Conservation (phyloP, 805 yeast genomes). For the Nakazawaea ambrosiae region DNA sequence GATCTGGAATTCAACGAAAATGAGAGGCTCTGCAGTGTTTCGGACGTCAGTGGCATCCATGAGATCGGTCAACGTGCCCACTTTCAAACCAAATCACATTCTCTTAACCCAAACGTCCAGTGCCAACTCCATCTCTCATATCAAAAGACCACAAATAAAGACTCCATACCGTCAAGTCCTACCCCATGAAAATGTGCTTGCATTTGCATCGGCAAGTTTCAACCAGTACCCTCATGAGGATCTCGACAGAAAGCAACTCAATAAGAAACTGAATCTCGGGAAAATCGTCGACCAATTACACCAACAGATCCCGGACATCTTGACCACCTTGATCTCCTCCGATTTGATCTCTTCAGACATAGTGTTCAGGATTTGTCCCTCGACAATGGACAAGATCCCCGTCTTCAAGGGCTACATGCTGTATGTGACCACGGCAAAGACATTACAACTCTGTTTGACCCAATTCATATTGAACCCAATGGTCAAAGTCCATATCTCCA, state of each 20-base stretch:
- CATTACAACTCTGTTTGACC: constrained; percentile 46
- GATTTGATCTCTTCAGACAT: constrained; percentile 38
- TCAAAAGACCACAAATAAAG: too few relatives aligned
- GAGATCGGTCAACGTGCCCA: too few relatives aligned
- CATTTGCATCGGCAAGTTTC: too few relatives aligned
- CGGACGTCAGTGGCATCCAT: too few relatives aligned
- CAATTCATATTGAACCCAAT: constrained; percentile 49
- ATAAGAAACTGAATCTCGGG: constrained; percentile 46
- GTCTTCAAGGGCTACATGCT: constrained; percentile 46
- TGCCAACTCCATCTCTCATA: too few relatives aligned
- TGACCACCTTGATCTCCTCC: constrained; percentile 37
- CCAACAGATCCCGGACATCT: constrained; percentile 41
- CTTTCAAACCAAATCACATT: too few relatives aligned
- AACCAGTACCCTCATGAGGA: too few relatives aligned
- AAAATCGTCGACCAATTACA: constrained; percentile 41
- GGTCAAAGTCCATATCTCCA: constrained; percentile 45
- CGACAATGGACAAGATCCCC: constrained; percentile 48
- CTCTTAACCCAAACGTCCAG: too few relatives aligned
- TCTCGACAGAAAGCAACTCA: constrained; percentile 21
- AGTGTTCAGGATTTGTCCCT: constrained; percentile 49
- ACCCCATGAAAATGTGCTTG: too few relatives aligned
- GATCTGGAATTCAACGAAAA: too few relatives aligned
- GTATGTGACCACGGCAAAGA: constrained; percentile 49
- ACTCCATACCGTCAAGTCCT: too few relatives aligned
- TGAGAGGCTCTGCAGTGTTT: too few relatives aligned